Percentiles rank a stretch among this genome's conserved stretches.
These are phyloP conservation scores for Ogataea hybrid DNA, from an alignment of 1,139 yeast genomes.

Conservation along the genomic window DNA sequence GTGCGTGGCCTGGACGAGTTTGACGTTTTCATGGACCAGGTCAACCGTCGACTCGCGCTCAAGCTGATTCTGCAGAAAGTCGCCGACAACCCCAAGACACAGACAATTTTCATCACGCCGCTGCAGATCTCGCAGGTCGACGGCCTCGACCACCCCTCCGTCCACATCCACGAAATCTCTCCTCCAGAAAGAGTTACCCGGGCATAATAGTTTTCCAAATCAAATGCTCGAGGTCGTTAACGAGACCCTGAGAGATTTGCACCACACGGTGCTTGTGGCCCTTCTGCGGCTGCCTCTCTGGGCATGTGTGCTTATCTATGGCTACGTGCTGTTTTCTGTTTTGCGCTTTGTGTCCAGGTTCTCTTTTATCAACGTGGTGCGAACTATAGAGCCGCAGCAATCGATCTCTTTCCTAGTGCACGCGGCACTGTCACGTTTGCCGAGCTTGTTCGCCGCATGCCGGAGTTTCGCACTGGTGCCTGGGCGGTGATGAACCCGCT, in stretches of 20 bases:
- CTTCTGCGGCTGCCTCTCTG: slow-evolving; percentile 14
- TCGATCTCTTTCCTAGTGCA: slow-evolving; percentile 25
- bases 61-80: slow-evolving; percentile 70
- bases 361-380: slow-evolving; percentile 35
- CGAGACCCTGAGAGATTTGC: slow-evolving; percentile 8
- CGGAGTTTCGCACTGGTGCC: slow-evolving; percentile 43
- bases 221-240: slow-evolving; percentile 1
- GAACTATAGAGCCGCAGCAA: slow-evolving; percentile 23
- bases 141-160: slow-evolving; percentile 58
- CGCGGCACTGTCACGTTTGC: slow-evolving; percentile 14
- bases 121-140: slow-evolving; percentile 83
- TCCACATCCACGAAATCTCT: slow-evolving; percentile 68
- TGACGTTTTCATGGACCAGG: slow-evolving; percentile 97
- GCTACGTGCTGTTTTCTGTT: background rate
- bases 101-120: slow-evolving; percentile 92
- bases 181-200: slow-evolving; percentile 35
- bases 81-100: slow-evolving; percentile 60
- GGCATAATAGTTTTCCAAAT: slow-evolving; percentile 3
- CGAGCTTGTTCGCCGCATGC: slow-evolving; percentile 35
- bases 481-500: slow-evolving; percentile 61
- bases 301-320: slow-evolving; percentile 9
- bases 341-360: slow-evolving; percentile 1
- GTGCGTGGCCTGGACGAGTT: slow-evolving; percentile 93
- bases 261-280: slow-evolving; percentile 9
- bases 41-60: slow-evolving; percentile 80